Conservation (phyloP, 163 green algal genomes). For the Chlorella variabilis region DNA sequence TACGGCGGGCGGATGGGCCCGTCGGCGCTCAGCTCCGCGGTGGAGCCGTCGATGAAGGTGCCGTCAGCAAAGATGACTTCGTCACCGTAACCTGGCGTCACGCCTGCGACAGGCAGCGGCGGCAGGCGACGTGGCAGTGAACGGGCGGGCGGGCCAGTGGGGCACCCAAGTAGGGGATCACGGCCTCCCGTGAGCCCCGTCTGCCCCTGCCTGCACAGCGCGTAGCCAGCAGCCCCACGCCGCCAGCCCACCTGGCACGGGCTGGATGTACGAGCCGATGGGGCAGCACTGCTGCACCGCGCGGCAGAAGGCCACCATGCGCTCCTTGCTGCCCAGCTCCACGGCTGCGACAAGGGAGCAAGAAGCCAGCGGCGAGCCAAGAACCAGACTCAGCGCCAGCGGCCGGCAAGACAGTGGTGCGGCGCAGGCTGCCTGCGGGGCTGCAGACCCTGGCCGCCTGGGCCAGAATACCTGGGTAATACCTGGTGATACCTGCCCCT, state of each 20-base stretch:
- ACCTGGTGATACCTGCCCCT: too few relatives aligned
- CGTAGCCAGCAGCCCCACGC: too few relatives aligned
- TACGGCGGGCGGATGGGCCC: slow-evolving; percentile 89
- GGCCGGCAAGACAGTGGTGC: too few relatives aligned
- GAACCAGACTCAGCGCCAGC: too few relatives aligned
- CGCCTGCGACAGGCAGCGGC: slow-evolving; percentile 62
- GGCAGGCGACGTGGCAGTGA: too few relatives aligned
- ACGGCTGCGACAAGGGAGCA: slow-evolving; percentile 57
- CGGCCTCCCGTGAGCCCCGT: too few relatives aligned
- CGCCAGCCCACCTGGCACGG: slow-evolving; percentile 83
- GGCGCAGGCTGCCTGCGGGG: too few relatives aligned
- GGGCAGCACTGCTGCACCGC: slow-evolving; percentile 86
- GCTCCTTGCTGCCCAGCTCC: slow-evolving; percentile 70
- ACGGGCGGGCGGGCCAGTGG: too few relatives aligned
- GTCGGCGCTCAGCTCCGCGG: slow-evolving; percentile 91
- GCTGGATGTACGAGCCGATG: slow-evolving; percentile 88
- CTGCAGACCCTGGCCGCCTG: too few relatives aligned
- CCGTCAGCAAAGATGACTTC: slow-evolving; percentile 96
- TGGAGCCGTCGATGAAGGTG: slow-evolving; percentile 96
- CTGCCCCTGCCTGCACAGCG: too few relatives aligned
- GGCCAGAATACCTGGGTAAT: too few relatives aligned
- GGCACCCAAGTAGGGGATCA: too few relatives aligned
- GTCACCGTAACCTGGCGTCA: slow-evolving; percentile 86
- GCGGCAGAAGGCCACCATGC: slow-evolving; percentile 87
- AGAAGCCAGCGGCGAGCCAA: not conserved